Base-by-base conservation (phyloP, 148 eudicot species). In the Camellia granthamiana region DNA sequence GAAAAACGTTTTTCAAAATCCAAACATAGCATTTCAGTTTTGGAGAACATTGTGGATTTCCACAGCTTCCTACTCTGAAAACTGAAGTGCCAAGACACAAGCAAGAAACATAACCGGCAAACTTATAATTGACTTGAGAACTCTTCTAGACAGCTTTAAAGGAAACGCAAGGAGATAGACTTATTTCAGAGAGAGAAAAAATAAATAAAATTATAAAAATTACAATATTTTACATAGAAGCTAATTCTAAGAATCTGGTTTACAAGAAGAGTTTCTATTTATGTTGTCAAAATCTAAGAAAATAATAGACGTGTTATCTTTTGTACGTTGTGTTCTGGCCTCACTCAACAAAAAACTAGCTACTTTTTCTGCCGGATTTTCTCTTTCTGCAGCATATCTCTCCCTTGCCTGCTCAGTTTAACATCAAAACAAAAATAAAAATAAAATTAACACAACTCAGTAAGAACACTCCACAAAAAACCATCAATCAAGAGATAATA, bases 271-370 rank as follows among this genome's bases (percentile, higher is more conserved):
- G 81, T 68, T 86, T 84, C 88, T 86, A 68, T 81, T 73, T 77
- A 80, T 84, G 54, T 21, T 82, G 69, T 89, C 93, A 79, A 94
- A 94, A 86, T 97, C 97, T 84, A 97, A 85, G 83, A 86, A 94
- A 82, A 97, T 87, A 81, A 97, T 78, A 47, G 99, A 92, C 30
- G 98, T 97, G 75, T 97, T 97, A 78, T 97, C 99, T 88, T 94
- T 97, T n/a, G 99, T 97, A 78, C 98, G 94, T 83, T 84, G 85
- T 74, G 88, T 77, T 85, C 91, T 90, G 76, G 99, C 99, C 87
- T 94, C 98, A 16, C 81, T 87, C 86, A 97, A 77, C 90, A 97
- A 87, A 72, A 63, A 19, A 44, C 85, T 86, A 3, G 98, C 99
- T 47, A 94, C 82, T 85, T 86, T 91, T 81, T 92, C 92, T 13